Evolutionary conservation across 1,284 basidiomycete species (phyloP), one percentile per base, ranked within the genome.

Genomic region (Schizophyllum commune): DNA sequence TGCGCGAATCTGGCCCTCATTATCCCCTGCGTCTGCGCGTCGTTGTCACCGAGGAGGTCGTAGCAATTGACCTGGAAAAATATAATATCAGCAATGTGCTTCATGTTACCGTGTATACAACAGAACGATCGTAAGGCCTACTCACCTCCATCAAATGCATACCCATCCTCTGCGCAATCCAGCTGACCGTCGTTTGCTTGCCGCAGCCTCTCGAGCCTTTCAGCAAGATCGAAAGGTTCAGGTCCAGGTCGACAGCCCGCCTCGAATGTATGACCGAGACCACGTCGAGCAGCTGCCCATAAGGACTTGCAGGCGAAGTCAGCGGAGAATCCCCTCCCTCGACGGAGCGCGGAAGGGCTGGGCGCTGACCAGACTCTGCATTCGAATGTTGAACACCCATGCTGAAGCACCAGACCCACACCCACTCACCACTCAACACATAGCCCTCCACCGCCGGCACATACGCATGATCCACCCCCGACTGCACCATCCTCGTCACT

Each of bases 91-190:
- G 58, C 19, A 15, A 21, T 21, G 13, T 39, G 34, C 9, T 39
- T 34, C 27, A 61, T 52, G 32, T 52, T n/a, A 33, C 1, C 58
- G 32, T 22, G 33, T 52, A 21, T 56, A 47, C 20, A 58, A 56
- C 17, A n/a, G n/a, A n/a, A n/a, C n/a, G n/a, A n/a, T n/a, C n/a
- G n/a, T n/a, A n/a, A n/a, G n/a, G n/a, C n/a, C n/a, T n/a, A n/a
- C n/a, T 47, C 39, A 92, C 94, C 78, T 95, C 91, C 11, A 94
- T 77, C 0, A 95, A 63, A 72, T 95, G 93, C 61, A 96, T 79
- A 6, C 91, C 92, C 1, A 91, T 73, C 4, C 73, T 69, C 56
- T 82, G 79, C 2, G 91, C 86, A 1, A 91, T 84, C 73, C 77
- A 79, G 11, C 73, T 72, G 0, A 79, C 78, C 15, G 75, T 73